A percentile compares a stretch with the other conserved stretches of the same genome.
These are phyloP conservation scores for Clarireedia homoeocarpa DNA, from an alignment of 2,329 filamentous ascomycete genomes.

Conservation along the genomic window DNA sequence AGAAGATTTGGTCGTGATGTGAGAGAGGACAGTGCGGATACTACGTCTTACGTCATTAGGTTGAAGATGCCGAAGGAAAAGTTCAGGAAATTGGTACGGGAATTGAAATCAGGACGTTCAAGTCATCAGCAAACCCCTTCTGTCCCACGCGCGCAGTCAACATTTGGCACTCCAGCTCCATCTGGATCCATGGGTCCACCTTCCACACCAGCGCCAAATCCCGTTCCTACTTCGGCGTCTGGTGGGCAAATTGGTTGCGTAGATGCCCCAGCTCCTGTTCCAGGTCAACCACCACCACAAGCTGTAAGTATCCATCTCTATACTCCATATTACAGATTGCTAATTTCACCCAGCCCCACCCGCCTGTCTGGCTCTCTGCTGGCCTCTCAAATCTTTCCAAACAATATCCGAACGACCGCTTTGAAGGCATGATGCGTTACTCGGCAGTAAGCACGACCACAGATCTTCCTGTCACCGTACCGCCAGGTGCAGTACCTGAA, in stretches of 20 bases:
- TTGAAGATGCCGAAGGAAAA: constrained; percentile 67
- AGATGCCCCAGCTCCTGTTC: constrained; percentile 53
- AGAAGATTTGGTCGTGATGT: constrained; percentile 53
- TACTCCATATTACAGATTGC: constrained; percentile 3
- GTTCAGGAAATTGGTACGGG: constrained; percentile 57
- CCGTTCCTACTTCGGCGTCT: constrained; percentile 32
- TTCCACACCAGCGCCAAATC: constrained; percentile 31
- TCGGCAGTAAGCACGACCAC: constrained; percentile 69
- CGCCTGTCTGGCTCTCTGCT: constrained; percentile 70
- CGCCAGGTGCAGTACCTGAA: constrained; percentile 41
- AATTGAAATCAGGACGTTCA: constrained; percentile 40
- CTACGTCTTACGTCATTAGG: constrained; percentile 59
- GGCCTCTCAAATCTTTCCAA: constrained; percentile 66
- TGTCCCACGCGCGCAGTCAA: constrained; percentile 38
- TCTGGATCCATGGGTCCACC: constrained; percentile 48
- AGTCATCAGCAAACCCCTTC: constrained; percentile 34
- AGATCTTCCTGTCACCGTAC: constrained; percentile 51
- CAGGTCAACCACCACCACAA: constrained; percentile 47
- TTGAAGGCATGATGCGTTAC: constrained; percentile 89
- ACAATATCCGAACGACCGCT: constrained; percentile 70
- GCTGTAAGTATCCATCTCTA: constrained; percentile 46
- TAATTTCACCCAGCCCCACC: constrained; percentile 48
- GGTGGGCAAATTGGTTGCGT: constrained; percentile 56
- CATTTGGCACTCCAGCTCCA: constrained; percentile 39
- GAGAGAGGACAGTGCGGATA: constrained; percentile 70